These are phyloP conservation scores for Crucihimalaya himalaica DNA, from an alignment of 345 rosid species.

Conservation along the genomic window DNA sequence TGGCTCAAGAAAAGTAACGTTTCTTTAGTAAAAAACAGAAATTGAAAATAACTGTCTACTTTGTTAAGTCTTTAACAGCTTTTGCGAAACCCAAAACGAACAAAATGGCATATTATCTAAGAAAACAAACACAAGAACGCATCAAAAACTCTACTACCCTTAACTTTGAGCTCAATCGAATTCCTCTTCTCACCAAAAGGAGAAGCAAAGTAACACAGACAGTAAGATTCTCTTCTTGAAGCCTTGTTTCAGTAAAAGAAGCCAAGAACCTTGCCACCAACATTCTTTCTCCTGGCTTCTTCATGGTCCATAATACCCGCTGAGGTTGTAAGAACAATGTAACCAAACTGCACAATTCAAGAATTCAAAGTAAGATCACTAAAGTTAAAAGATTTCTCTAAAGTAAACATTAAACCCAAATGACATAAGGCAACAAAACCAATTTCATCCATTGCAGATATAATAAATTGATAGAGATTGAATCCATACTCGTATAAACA, in stretches of 20 bases:
- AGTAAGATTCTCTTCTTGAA: background rate
- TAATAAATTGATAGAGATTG: background rate
- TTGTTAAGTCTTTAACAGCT: constrained; percentile 6
- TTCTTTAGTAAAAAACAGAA: background rate
- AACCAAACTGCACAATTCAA: background rate
- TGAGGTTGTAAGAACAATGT: background rate
- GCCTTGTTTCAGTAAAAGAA: constrained; percentile 60
- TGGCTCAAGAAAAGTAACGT: constrained; percentile 11
- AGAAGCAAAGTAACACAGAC: constrained; percentile 28
- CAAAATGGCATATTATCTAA: constrained; percentile 32
- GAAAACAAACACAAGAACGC: constrained; percentile 20
- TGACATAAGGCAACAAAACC: too few species aligned
- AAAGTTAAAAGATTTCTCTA: background rate
- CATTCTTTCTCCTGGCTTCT: background rate
- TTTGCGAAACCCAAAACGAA: constrained; percentile 13
- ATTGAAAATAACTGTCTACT: constrained; percentile 25
- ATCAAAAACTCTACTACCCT: constrained; percentile 32
- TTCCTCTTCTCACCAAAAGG: constrained; percentile 29
- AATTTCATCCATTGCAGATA: too few species aligned
- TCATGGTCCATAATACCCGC: background rate
- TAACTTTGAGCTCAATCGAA: constrained; percentile 30
- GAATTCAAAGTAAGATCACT: background rate
- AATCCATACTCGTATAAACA: too few species aligned
- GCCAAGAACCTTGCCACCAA: constrained; percentile 41
- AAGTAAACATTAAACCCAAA: too few species aligned